Conservation (phyloP, 495 filamentous ascomycete species). For the Antarctomyces pellizariae region DNA sequence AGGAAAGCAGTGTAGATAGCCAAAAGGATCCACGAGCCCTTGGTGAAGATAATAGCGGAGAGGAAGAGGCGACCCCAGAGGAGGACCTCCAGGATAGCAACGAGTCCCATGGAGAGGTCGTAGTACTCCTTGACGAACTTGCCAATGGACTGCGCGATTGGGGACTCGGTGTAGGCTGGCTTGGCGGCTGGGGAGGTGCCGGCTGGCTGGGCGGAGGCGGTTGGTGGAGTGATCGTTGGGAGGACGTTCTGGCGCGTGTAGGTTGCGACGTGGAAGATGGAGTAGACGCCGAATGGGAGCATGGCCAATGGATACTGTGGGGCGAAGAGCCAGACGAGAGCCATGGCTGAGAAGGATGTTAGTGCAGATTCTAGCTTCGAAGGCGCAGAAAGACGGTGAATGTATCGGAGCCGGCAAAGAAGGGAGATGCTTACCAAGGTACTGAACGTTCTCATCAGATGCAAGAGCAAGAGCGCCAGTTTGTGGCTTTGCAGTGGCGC, state of each 20-base stretch:
- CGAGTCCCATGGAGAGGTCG: slow-evolving; percentile 66
- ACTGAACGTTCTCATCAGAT: slow-evolving; percentile 91
- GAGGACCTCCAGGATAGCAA: slow-evolving; percentile 48
- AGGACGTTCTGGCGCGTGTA: slow-evolving; percentile 50
- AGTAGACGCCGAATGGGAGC: slow-evolving; percentile 89
- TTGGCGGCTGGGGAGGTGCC: slow-evolving; percentile 36
- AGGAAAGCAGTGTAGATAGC: slow-evolving; percentile 77
- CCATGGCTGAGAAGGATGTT: slow-evolving; percentile 44
- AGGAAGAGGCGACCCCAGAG: slow-evolving; percentile 66
- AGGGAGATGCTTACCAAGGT: slow-evolving; percentile 45
- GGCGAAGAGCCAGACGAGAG: slow-evolving; percentile 80
- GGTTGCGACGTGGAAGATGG: slow-evolving; percentile 89
- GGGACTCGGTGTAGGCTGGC: slow-evolving; percentile 35
- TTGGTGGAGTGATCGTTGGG: slow-evolving; percentile 31
- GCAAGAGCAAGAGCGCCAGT: slow-evolving; percentile 37
- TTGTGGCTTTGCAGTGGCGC: slow-evolving; percentile 31
- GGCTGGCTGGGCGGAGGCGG: slow-evolving; percentile 16
- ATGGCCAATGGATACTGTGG: slow-evolving; percentile 77
- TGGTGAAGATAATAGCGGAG: slow-evolving; percentile 62
- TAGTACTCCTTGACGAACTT: slow-evolving; percentile 96
- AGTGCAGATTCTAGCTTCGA: slow-evolving; percentile 1
- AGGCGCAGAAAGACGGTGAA: slow-evolving; percentile 2
- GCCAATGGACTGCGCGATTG: slow-evolving; percentile 60
- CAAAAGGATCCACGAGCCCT: slow-evolving; percentile 73
- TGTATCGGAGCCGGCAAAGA: not conserved